phyloP scores from a whole-genome alignment of 2,329 filamentous ascomycete genomes.

The Pseudocercospora fijiensis region DNA sequence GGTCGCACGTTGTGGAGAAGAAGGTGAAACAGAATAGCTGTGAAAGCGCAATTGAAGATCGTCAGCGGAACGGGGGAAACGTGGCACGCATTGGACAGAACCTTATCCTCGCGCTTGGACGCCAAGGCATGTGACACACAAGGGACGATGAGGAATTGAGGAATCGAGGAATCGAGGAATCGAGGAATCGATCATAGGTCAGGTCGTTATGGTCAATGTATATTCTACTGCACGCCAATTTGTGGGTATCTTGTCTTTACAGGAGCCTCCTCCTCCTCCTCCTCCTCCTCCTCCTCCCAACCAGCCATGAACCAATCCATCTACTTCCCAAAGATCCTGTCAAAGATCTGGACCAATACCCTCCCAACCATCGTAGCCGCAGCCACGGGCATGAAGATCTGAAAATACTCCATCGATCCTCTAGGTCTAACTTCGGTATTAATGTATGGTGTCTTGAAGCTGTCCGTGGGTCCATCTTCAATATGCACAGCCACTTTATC shows the following conservation, averaged over 20 bases:
- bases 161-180: neutral
- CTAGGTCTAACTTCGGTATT: constrained; percentile 48
- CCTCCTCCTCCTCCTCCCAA: neutral
- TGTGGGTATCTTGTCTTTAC: constrained; percentile 2
- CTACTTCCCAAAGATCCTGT: constrained; percentile 25
- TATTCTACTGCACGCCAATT: neutral
- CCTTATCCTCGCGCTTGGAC: neutral
- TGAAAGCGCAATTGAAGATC: neutral
- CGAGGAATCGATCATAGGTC: neutral
- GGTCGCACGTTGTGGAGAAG: neutral
- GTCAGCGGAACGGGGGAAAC: neutral
- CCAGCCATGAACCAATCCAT: neutral
- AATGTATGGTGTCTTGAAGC: constrained; percentile 45
- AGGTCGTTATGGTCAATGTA: neutral
- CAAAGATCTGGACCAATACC: constrained; percentile 36
- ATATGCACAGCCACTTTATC: constrained; percentile 49
- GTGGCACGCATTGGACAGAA: neutral
- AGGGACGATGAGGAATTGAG: neutral
- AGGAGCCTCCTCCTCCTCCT: constrained; percentile 1
- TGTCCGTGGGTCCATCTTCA: constrained; percentile 32
- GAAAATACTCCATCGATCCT: constrained; percentile 44
- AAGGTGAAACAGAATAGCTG: neutral
- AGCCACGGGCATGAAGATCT: constrained; percentile 45
- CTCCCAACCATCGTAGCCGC: constrained; percentile 40
- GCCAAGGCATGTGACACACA: constrained; percentile 3